Evolutionary conservation across 805 yeast species (phyloP).

Genomic region (Kregervanrija fluxuum): DNA sequence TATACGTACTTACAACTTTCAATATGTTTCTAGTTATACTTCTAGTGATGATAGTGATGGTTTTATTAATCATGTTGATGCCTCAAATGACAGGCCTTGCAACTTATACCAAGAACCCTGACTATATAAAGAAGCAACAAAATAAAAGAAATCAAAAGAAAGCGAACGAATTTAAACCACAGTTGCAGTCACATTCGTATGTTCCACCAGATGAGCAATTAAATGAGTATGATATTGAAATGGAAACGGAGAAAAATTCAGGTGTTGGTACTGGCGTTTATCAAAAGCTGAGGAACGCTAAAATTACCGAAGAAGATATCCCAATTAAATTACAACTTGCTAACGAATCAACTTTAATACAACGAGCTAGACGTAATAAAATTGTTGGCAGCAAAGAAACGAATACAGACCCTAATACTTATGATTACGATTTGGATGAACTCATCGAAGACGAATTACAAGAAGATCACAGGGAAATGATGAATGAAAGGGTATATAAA

Average conservation of each 20-base stretch:
- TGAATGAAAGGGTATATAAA: background rate
- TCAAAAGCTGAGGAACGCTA: slow-evolving; percentile 14
- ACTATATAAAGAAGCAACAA: slow-evolving; percentile 13
- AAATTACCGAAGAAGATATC: slow-evolving; percentile 22
- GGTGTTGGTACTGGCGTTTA: slow-evolving; percentile 18
- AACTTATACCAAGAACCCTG: slow-evolving; percentile 22
- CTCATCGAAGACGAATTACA: slow-evolving; percentile 31
- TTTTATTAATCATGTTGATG: slow-evolving; percentile 16
- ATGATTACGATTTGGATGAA: slow-evolving; percentile 42
- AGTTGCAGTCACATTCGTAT: slow-evolving; percentile 13
- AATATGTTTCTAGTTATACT: slow-evolving; percentile 9
- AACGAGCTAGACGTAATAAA: slow-evolving; percentile 10
- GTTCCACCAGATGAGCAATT: slow-evolving; percentile 27
- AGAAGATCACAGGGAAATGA: slow-evolving; percentile 13
- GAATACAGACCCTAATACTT: slow-evolving; percentile 35
- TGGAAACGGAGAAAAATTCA: background rate
- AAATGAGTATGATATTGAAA: slow-evolving; percentile 1
- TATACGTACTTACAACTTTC: background rate
- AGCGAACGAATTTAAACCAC: background rate
- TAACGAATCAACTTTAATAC: slow-evolving; percentile 13
- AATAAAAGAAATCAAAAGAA: slow-evolving; percentile 1
- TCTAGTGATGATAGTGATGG: slow-evolving; percentile 14
- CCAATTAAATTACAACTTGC: slow-evolving; percentile 24
- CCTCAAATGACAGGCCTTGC: slow-evolving; percentile 24
- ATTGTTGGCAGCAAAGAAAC: background rate